Percentiles rank a stretch among this genome's conserved stretches.
Evolutionary conservation across 2,329 filamentous ascomycete genomes (phyloP).

Genomic region (Coniochaeta sp.): DNA sequence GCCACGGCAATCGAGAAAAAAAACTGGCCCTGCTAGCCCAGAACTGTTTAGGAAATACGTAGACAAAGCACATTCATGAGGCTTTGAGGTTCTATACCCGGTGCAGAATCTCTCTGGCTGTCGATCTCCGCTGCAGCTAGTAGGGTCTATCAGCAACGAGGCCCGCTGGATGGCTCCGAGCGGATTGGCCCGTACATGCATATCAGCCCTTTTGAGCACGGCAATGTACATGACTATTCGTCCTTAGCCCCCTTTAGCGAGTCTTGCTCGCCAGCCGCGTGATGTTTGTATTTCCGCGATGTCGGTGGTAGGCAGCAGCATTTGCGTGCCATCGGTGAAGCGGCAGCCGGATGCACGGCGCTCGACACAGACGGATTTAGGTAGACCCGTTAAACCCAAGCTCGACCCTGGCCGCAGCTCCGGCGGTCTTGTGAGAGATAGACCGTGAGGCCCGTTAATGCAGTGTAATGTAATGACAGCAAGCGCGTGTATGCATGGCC

Average conservation of each 20-base stretch:
- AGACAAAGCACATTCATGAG: neutral
- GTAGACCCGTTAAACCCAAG: neutral
- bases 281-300: neutral
- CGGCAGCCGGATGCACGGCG: neutral
- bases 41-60: neutral
- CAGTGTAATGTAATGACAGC: slow-evolving; percentile 1
- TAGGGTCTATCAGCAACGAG: neutral
- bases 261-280: neutral
- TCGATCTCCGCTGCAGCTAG: neutral
- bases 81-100: no score
- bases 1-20: neutral
- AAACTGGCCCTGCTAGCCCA: neutral
- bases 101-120: neutral
- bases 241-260: neutral
- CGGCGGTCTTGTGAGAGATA: neutral
- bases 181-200: neutral
- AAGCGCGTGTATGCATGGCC: neutral
- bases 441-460: neutral
- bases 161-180: neutral
- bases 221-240: no score
- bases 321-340: neutral
- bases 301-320: neutral
- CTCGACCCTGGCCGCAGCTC: neutral
- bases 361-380: neutral
- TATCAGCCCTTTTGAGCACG: neutral